Evolutionary conservation across 2,329 filamentous ascomycete species (phyloP).

Genomic region (Fusarium irregulare): DNA sequence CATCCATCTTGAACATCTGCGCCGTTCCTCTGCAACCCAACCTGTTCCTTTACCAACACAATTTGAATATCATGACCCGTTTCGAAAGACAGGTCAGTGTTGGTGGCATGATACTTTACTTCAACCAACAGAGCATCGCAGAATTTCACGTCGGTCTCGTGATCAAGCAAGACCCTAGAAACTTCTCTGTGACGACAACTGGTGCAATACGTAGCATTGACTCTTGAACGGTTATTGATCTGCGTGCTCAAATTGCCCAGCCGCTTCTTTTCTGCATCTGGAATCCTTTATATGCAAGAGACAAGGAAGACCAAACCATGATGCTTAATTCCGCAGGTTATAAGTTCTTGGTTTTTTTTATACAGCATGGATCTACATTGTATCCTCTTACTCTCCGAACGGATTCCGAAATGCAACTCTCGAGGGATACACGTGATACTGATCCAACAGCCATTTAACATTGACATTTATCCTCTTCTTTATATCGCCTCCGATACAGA

Average conservation of each 20-base stretch:
- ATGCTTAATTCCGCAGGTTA: not conserved
- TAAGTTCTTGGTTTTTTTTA: not conserved
- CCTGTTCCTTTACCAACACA: not conserved
- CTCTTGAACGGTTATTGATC: not conserved
- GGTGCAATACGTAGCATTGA: not conserved
- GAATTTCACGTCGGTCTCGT: conserved; percentile 2
- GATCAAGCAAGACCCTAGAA: not conserved
- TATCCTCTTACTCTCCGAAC: not conserved
- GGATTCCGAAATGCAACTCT: not conserved
- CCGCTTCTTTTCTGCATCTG: not conserved
- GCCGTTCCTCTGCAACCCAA: conserved; percentile 12
- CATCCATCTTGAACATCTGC: conserved; percentile 1
- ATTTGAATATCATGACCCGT: not conserved
- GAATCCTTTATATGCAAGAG: conserved; percentile 14
- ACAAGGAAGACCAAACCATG: not conserved
- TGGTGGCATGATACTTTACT: conserved; percentile 4
- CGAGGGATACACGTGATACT: conserved; percentile 3
- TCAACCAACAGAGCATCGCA: conserved; percentile 4
- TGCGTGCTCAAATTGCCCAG: not conserved
- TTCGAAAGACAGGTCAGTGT: not conserved
- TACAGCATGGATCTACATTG: conserved; percentile 8
- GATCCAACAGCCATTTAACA: not conserved
- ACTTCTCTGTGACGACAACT: not conserved
- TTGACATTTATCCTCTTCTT: not conserved
- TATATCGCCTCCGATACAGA: not conserved